Evolutionary conservation across 495 filamentous ascomycete species (phyloP), one percentile per base, ranked within the genome.

Genomic region (Umbilicaria muhlenbergii): DNA sequence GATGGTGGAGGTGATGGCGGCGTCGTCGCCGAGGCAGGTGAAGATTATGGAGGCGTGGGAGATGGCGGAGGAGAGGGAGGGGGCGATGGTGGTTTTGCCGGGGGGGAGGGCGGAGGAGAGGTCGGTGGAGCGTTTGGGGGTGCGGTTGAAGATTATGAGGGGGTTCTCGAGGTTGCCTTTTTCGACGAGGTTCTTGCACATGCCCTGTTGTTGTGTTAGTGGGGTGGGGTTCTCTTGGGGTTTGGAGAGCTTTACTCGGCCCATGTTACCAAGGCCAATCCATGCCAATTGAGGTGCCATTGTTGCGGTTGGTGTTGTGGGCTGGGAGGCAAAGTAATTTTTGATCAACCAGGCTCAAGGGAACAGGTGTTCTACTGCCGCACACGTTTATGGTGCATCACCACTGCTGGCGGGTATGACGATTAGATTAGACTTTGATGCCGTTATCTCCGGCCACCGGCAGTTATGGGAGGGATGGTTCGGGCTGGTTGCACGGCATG

Each of bases 181-280:
- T 50, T 74, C 61, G 13, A 80, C 77, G 28, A 95, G 63, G 60
- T 93, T 95, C 55, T 78, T 80, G 59, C 66, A 70, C 85, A 94
- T 94, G 45, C 84, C 86, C 82, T 91, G 58, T 4, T 41, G 19
- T 36, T 34, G 12, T 42, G 36, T 36, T 42, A 34, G 38, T 13
- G 32, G 8, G 37, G 37, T 33, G 17, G 28, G 12, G 42, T 50
- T 8, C 14, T 15, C 13, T 13, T 11, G 18, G 42, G 36, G n/a
- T 33, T 37, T 21, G 21, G 39, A 12, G 21, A 33, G 66, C 76
- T 66, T 66, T 67, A 87, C 85, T 46, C 82, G 69, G 47, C 87
- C 87, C 74, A 94, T 93, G 59, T 94, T 94, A 8, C 87, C 87
- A 42, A 94, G 67, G 41, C 87, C 87, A 43, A 93, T 81, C 78